Base-by-base conservation (phyloP, 352 stramenopile genomes). In the Pythium myriotylum region DNA sequence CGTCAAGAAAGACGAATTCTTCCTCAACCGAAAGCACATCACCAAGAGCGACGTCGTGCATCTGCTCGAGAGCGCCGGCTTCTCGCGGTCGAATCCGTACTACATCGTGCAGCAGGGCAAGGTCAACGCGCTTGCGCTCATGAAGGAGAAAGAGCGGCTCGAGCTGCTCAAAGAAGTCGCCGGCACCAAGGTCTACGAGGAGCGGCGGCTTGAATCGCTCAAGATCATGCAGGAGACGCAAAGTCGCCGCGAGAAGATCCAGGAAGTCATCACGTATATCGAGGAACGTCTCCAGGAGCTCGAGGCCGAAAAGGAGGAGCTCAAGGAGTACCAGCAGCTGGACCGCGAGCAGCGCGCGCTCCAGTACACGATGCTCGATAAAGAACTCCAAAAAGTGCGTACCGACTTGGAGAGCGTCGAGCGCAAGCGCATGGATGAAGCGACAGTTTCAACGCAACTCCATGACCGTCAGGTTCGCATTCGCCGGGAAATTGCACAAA, bases 51-150 rank as follows among this genome's bases (percentile, higher is more conserved):
- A 99, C 73, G 97, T 99, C n/a, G 84, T 97, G 45, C 96, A 94
- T 59, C 74, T 99, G 54, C 84, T 99, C 10, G 98, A 99, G 73
- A 98, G 94, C 42, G 97, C 98, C 1, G 98, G 98, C 14, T 99
- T 99, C 72, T 99, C 95, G 17, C 96, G 97, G 59, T 95, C 87
- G 24, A 99, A 99, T 76, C 98, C 98, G n/a, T 99, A 99, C 78
- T 99, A 99, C 70, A 99, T 99, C 65, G 97, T 99, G 41, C 95
- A 99, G 73, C 98, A 99, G 77, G 98, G 98, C 27, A 99, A 99
- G 65, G 97, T 99, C 20, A 98, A 99, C 62, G 91, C 93, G 10
- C 72, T 99, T 19, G 98, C 96, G 29, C 84, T 98, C 29, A 99
- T 99, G 97, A 96, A 93, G n/a, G 97, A 99, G 76, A 71, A 73